phyloP scores from a whole-genome alignment of 352 stramenopile genomes.

The Thalassiosira mediterranea region DNA sequence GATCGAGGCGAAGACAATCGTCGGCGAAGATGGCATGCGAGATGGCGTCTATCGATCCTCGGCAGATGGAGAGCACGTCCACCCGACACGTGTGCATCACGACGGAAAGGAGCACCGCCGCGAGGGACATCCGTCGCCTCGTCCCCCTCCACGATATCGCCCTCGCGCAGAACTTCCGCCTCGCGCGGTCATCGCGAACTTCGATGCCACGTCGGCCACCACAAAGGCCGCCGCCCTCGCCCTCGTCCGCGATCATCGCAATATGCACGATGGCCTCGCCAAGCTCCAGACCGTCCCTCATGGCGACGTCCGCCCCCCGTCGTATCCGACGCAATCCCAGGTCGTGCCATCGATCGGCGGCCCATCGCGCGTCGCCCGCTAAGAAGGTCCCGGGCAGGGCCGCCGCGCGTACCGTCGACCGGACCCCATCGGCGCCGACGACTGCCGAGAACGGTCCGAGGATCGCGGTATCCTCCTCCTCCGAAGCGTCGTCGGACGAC shows the following conservation, averaged over 20 bases:
- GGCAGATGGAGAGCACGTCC: too few relatives aligned
- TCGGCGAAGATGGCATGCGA: too few relatives aligned
- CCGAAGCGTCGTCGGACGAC: background rate
- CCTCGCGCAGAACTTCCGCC: background rate
- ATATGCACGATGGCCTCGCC: slow-evolving; percentile 15
- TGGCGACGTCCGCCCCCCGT: slow-evolving; percentile 38
- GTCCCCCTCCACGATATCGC: background rate
- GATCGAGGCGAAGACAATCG: too few relatives aligned
- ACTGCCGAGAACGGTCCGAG: slow-evolving; percentile 34
- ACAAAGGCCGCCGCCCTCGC: background rate
- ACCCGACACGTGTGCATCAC: too few relatives aligned
- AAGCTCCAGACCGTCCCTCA: slow-evolving; percentile 29
- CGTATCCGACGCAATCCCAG: slow-evolving; percentile 27
- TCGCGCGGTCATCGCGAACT: background rate
- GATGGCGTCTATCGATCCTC: too few relatives aligned
- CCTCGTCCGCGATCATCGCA: background rate
- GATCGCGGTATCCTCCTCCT: background rate
- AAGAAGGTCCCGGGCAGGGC: slow-evolving; percentile 20
- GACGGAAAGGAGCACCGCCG: background rate
- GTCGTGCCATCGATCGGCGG: slow-evolving; percentile 42
- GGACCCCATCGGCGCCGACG: slow-evolving; percentile 39
- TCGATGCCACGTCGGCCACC: background rate
- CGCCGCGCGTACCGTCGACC: slow-evolving; percentile 7
- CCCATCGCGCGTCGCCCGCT: slow-evolving; percentile 45
- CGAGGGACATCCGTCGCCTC: background rate